Evolutionary conservation across 352 stramenopile species (phyloP).

Genomic region (Phytophthora foliorum): DNA sequence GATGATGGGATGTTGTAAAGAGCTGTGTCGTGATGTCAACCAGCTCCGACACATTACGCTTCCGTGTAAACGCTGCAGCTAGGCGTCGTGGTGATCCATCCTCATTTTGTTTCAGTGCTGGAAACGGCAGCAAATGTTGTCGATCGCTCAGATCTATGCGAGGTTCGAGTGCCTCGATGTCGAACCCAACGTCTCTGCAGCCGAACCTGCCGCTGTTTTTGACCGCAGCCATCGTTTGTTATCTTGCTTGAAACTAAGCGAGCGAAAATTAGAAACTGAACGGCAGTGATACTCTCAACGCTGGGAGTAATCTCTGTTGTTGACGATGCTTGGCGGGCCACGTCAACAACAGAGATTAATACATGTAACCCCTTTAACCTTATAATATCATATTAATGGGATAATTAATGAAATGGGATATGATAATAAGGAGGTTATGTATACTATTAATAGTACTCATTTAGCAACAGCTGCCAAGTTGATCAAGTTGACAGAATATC

Average conservation of each 20-base stretch:
- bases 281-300: no score
- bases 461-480: no score
- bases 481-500: no score
- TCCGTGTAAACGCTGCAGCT: conserved; percentile 1
- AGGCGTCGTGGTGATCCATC: conserved; percentile 1
- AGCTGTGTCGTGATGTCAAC: background rate
- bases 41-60: background rate
- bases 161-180: background rate
- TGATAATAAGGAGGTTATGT: no score
- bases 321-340: no score
- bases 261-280: conserved; percentile 12
- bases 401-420: no score
- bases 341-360: no score
- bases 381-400: no score
- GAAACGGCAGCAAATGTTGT: background rate
- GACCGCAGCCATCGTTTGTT: background rate
- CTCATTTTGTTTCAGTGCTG: background rate
- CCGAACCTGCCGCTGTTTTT: background rate
- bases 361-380: no score
- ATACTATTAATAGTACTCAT: no score
- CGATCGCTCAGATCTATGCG: background rate
- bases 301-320: no score
- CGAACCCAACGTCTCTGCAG: background rate
- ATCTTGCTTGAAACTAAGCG: background rate
- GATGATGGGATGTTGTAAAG: background rate